Evolutionary conservation across 345 rosid species (phyloP).

Genomic region (Draba incana): DNA sequence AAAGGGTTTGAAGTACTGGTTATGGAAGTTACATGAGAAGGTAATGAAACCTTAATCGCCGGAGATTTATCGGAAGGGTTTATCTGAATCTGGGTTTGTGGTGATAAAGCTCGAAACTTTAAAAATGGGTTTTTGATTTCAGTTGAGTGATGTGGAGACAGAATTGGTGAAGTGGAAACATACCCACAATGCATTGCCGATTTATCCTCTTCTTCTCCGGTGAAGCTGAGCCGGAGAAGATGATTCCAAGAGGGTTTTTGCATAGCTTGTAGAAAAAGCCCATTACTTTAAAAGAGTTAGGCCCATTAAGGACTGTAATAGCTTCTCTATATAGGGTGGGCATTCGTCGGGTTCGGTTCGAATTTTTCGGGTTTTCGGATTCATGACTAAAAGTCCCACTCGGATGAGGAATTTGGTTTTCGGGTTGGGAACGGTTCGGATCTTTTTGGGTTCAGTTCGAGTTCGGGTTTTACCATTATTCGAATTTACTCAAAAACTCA

Average conservation of each 20-base stretch:
- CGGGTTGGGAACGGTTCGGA: too few species aligned
- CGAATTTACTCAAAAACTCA: too few species aligned
- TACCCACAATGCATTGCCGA: conserved; percentile 42
- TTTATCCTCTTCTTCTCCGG: conserved; percentile 26
- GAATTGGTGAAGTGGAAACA: conserved; percentile 30
- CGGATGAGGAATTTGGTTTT: too few species aligned
- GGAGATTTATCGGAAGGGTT: conserved; percentile 19
- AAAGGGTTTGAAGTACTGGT: conserved; percentile 81
- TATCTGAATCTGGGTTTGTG: conserved; percentile 33
- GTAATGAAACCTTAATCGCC: conserved; percentile 39
- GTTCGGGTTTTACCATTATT: too few species aligned
- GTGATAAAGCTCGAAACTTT: conserved; percentile 37
- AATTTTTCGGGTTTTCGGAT: too few species aligned
- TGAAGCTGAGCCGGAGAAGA: conserved; percentile 37
- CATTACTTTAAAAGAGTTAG: neutral
- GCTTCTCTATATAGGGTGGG: too few species aligned
- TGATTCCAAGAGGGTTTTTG: neutral
- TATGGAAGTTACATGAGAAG: conserved; percentile 56
- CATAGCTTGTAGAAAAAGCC: conserved; percentile 10
- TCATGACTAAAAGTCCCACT: too few species aligned
- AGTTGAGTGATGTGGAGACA: conserved; percentile 27
- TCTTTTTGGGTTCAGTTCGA: too few species aligned
- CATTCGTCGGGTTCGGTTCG: too few species aligned
- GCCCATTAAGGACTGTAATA: conserved; percentile 22
- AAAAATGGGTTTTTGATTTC: conserved; percentile 9